Base-by-base conservation (phyloP, 2,329 filamentous ascomycete species). In the Clarireedia monteithiana region DNA sequence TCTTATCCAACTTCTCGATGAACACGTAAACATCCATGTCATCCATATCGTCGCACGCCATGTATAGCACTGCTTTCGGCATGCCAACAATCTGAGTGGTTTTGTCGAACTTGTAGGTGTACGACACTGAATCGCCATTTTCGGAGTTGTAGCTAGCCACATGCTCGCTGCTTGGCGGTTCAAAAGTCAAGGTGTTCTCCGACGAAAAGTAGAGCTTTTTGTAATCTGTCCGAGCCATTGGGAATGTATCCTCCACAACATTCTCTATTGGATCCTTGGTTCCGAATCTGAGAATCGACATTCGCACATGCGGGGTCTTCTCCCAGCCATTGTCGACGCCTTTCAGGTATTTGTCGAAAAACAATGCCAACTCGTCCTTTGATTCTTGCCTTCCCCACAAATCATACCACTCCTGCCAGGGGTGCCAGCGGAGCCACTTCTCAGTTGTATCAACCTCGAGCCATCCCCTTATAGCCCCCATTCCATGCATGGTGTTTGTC, bases 331-430 rank as follows among this genome's bases (percentile, higher is more conserved):
- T 79, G 0, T 73, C 57, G 0, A 67, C 64, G 0, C 67, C 71
- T 34, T 73, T 74, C 15, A 78, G 66, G 55, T 73, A 80, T 2
- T 62, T 64, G 52, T 78, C 75, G 53, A 78, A 78, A 64, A 75
- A 79, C 0, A 59, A 55, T 6, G 66, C 58, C 0, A 78, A 66
- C 51, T 77, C 74, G 1, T 70, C 64, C 10, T 63, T 65, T 2
- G 68, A 64, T 24, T 72, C 63, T 0, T 63, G 60, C 7, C 64
- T 66, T 17, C 36, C 38, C 56, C 70, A 77, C 2, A 76, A 59
- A 50, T 77, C 75, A 54, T 71, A 72, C 75, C 74, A 77, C 55
- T 77, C 75, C 57, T 77, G 74, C 5, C 64, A 67, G 12, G 67
- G 65, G 48, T 55, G 38, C 15, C 53, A 45, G 2, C 56, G 45